Conservation (phyloP, 1,139 yeast species). For the Meyerozyma smithsonii region DNA sequence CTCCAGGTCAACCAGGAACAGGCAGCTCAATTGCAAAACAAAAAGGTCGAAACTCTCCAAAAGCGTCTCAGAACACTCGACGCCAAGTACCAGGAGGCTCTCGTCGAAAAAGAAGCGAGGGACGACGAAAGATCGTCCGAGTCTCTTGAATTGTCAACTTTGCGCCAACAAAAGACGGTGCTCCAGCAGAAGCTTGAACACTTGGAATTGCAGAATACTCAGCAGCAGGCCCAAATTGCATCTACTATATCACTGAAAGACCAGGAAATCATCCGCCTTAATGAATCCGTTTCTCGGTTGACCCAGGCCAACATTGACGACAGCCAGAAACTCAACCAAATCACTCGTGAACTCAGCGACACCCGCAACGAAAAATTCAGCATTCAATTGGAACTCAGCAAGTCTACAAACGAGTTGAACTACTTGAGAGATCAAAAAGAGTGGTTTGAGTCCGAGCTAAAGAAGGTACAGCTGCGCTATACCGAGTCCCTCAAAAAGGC, state of each 20-base stretch:
- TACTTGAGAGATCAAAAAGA: constrained; percentile 33
- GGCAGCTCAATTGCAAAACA: constrained; percentile 29
- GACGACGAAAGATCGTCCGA: constrained; percentile 14
- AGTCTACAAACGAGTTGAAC: constrained; percentile 31
- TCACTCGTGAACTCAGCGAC: constrained; percentile 35
- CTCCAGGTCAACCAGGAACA: constrained; percentile 55
- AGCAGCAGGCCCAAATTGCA: constrained; percentile 8
- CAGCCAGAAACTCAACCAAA: constrained; percentile 32
- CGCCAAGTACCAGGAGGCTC: constrained; percentile 26
- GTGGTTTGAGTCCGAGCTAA: constrained; percentile 50
- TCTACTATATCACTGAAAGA: constrained; percentile 37
- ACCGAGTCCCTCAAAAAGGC: constrained; percentile 38
- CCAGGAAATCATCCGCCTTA: constrained; percentile 43
- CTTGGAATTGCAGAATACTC: constrained; percentile 12
- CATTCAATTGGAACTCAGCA: constrained; percentile 39
- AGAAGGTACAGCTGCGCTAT: constrained; percentile 29
- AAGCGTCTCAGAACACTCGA: constrained; percentile 20
- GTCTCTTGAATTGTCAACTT: constrained; percentile 8
- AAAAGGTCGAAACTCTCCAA: constrained; percentile 18
- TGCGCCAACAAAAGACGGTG: constrained; percentile 19
- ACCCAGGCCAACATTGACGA: constrained; percentile 47
- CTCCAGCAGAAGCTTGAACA: constrained; percentile 19
- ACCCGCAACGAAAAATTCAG: constrained; percentile 30
- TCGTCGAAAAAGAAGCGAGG: constrained; percentile 22
- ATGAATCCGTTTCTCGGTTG: constrained; percentile 47